Conservation (phyloP, 345 rosid genomes). For the Hirschfeldia incana region DNA sequence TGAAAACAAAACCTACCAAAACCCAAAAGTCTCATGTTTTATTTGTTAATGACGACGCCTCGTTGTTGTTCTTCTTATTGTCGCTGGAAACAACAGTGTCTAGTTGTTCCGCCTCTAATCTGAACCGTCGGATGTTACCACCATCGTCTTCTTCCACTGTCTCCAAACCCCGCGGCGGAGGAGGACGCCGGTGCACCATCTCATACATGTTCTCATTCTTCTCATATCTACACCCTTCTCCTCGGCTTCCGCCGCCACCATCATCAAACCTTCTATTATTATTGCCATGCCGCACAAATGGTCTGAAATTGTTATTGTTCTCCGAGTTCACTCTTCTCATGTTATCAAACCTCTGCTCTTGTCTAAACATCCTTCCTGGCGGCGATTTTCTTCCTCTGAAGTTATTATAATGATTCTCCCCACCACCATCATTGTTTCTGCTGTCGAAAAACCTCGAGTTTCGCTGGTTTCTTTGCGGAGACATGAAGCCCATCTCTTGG, state of each 20-base stretch:
- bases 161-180: not conserved
- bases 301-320: not conserved
- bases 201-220: slow-evolving; percentile 7
- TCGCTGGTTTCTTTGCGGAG: not conserved
- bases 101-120: not conserved
- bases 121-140: slow-evolving; percentile 4
- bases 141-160: not conserved
- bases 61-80: not conserved
- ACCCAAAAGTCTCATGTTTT: not conserved
- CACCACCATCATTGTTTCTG: not conserved
- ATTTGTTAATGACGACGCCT: not conserved
- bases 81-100: not conserved
- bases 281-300: slow-evolving; percentile 3
- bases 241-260: slow-evolving; percentile 9
- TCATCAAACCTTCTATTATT: slow-evolving; percentile 11
- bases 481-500: slow-evolving; percentile 15
- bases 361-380: slow-evolving; percentile 7
- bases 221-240: slow-evolving; percentile 7
- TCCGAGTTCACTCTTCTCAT: slow-evolving; percentile 7
- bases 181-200: slow-evolving; percentile 16
- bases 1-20: slow-evolving; percentile 1
- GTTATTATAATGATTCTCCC: not conserved
- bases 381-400: slow-evolving; percentile 2
- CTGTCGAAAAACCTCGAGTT: slow-evolving; percentile 8
- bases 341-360: not conserved